Base-by-base conservation (phyloP, 2,329 filamentous ascomycete genomes). In the Zymoseptoria ardabiliae region DNA sequence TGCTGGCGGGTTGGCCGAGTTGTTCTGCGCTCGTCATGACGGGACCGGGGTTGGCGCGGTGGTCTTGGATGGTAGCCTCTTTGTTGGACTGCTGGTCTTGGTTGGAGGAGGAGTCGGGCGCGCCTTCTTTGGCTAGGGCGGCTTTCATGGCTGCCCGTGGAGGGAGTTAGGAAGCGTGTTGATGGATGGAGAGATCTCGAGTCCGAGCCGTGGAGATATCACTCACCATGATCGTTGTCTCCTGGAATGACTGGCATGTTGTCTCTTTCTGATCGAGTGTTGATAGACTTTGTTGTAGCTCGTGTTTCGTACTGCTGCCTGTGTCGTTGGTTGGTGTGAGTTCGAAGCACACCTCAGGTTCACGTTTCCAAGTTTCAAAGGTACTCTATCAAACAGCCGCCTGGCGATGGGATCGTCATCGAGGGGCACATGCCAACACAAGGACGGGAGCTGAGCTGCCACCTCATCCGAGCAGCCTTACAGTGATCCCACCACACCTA, bases 1-100 rank as follows among this genome's bases (percentile, higher is more conserved):
- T 80, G 68, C 73, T 77, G 54, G 72, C 76, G 5, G 76, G 72
- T 68, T 78, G 69, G 21, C 73, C 74, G 41, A 81, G 66, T 61
- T 78, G 73, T 58, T 79, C 70, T 8, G 35, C 10, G 35, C 10
- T 41, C 6, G 74, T 70, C n/a, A 77, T 72, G 9, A 62, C 63
- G 2, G 77, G 77, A 19, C 78, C 78, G 30, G 72, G 75, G 62
- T 75, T 75, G 13, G 75, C 75, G 60, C 74, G 71, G 69, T 78
- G 76, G 55, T 77, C 72, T 45, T 74, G 64, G 11, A 71, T 68
- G 45, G 70, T 67, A 2, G 72, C 72, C 54, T 62, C 60, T 25
- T 56, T 62, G 28, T 59, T 61, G 23, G 23, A 25, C 11, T n/a
- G n/a, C n/a, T n/a, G n/a, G n/a, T n/a, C n/a, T n/a, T n/a, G n/a